Evolutionary conservation across 176 grass and related monocot species (phyloP).

Genomic region (Stipa capillata): DNA sequence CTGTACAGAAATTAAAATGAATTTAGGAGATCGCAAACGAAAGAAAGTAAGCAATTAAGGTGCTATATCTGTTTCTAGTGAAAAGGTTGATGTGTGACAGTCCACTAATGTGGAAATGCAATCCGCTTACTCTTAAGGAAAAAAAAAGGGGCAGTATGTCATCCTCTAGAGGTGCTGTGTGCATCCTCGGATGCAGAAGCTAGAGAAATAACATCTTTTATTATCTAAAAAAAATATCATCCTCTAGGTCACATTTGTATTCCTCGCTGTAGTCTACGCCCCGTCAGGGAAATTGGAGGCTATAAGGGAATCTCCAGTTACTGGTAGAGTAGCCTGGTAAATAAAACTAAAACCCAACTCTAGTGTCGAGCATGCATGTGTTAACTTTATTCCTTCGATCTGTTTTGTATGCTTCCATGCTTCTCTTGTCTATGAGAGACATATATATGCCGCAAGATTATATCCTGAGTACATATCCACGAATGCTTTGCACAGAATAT

Average conservation of each 20-base stretch:
- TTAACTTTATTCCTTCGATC: not conserved
- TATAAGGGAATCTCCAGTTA: not conserved
- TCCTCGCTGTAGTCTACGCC: too few species aligned
- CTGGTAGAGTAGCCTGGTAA: not conserved
- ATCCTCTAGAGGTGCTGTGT: not conserved
- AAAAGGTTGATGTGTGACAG: not conserved
- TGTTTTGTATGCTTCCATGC: not conserved
- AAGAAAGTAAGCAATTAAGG: not conserved
- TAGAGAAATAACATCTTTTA: too few species aligned
- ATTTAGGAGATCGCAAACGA: too few species aligned
- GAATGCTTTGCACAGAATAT: slow-evolving; percentile 25
- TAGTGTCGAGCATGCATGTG: not conserved
- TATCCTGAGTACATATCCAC: slow-evolving; percentile 9
- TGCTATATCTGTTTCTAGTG: not conserved
- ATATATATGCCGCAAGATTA: slow-evolving; percentile 25
- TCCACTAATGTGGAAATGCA: not conserved
- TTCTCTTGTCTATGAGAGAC: not conserved
- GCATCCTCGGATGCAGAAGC: too few species aligned
- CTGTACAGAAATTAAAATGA: not conserved
- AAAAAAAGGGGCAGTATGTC: not conserved
- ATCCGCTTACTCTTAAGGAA: not conserved
- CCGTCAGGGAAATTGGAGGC: too few species aligned
- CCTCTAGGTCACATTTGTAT: too few species aligned
- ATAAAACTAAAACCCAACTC: not conserved
- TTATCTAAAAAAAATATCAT: too few species aligned